phyloP scores from a whole-genome alignment of 2,329 filamentous ascomycete genomes.

The Rasamsonia emersonii region DNA sequence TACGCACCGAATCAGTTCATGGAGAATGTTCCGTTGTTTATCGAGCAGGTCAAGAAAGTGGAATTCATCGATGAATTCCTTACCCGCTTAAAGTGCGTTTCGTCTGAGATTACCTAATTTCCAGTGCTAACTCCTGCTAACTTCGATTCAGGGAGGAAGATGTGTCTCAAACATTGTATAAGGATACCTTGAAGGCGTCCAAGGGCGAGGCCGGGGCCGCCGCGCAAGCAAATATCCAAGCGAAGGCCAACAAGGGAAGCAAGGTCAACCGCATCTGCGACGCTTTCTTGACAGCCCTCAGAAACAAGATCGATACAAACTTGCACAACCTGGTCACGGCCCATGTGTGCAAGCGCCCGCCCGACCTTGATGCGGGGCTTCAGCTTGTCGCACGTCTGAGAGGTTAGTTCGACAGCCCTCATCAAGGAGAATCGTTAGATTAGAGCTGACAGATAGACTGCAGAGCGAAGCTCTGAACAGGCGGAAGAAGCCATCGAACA shows the following conservation, averaged over 20 bases:
- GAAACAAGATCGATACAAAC: conserved; percentile 52
- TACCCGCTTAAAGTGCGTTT: conserved; percentile 64
- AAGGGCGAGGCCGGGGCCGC: conserved; percentile 20
- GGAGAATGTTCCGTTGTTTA: conserved; percentile 62
- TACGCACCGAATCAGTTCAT: conserved; percentile 84
- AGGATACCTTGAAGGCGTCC: conserved; percentile 60
- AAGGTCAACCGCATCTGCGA: conserved; percentile 90
- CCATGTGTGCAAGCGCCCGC: conserved; percentile 86
- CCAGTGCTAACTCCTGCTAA: conserved; percentile 15
- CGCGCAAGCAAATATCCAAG: conserved; percentile 16
- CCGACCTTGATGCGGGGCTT: conserved; percentile 79
- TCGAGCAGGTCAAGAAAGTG: conserved; percentile 74
- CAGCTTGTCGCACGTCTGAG: conserved; percentile 65
- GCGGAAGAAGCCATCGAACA: conserved; percentile 89
- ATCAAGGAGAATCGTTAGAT: background rate
- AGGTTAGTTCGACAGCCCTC: conserved; percentile 22
- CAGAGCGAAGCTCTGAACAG: conserved; percentile 55
- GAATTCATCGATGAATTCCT: conserved; percentile 85
- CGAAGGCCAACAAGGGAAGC: conserved; percentile 19
- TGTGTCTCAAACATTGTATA: conserved; percentile 88
- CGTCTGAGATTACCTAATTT: background rate
- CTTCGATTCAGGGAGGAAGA: conserved; percentile 61
- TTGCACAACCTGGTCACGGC: conserved; percentile 91
- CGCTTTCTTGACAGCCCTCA: conserved; percentile 63
- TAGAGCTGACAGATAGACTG: conserved; percentile 10